phyloP scores from a whole-genome alignment of 1,284 basidiomycete genomes.

The Agroathelia rolfsii region DNA sequence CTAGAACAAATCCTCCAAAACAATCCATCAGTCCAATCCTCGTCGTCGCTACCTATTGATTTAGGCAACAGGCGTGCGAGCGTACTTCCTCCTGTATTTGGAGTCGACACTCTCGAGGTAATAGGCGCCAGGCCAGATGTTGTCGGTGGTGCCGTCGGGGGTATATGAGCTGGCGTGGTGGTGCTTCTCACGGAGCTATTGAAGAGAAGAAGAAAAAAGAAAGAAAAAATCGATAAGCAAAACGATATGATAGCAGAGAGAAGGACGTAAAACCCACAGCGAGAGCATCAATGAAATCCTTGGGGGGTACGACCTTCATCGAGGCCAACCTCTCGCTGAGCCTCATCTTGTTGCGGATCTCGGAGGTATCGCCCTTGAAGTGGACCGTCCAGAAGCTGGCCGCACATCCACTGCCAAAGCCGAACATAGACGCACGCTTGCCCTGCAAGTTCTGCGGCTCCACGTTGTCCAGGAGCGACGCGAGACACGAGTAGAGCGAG shows the following conservation, averaged over 20 bases:
- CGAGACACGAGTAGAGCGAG: conserved; percentile 91
- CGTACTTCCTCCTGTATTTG: conserved; percentile 90
- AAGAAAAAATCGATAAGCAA: conserved; percentile 5
- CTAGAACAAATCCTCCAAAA: too few species aligned
- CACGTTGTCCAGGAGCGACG: conserved; percentile 67
- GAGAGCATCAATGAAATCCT: conserved; percentile 74
- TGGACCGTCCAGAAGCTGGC: conserved; percentile 84
- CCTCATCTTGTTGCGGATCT: conserved; percentile 75
- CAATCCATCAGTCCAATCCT: too few species aligned
- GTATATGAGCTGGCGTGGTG: conserved; percentile 87
- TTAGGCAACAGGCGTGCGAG: conserved; percentile 38
- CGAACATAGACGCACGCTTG: conserved; percentile 87
- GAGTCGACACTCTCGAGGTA: conserved; percentile 90
- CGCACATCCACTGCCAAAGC: conserved; percentile 90
- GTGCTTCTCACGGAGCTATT: conserved; percentile 90
- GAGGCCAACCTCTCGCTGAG: conserved; percentile 67
- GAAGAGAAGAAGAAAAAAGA: too few species aligned
- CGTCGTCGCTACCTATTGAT: too few species aligned
- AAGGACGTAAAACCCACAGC: conserved; percentile 37
- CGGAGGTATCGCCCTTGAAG: conserved; percentile 77
- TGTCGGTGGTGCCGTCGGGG: conserved; percentile 79
- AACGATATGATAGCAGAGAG: conserved; percentile 5
- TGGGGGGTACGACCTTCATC: conserved; percentile 89
- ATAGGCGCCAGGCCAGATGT: conserved; percentile 91
- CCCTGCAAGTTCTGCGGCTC: conserved; percentile 57